Conservation (phyloP, 306 rosid species). For the Medicago truncatula region DNA sequence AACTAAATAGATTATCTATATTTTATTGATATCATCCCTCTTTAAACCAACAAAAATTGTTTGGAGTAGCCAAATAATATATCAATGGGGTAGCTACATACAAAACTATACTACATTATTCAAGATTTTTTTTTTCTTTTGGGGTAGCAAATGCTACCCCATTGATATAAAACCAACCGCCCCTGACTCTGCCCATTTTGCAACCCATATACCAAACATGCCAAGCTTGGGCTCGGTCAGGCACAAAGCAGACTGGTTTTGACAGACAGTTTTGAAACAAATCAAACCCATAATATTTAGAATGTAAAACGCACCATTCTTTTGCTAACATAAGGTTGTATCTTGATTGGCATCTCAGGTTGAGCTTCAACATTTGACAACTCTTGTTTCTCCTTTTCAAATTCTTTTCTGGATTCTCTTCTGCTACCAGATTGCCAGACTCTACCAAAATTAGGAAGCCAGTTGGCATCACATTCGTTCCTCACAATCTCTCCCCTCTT, state of each 20-base stretch:
- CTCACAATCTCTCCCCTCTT: constrained; percentile 79
- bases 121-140: too few species aligned
- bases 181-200: constrained; percentile 18
- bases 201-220: constrained; percentile 18
- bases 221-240: not conserved
- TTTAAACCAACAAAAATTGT: too few species aligned
- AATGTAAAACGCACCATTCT: constrained; percentile 73
- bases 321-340: constrained; percentile 88
- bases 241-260: constrained; percentile 7
- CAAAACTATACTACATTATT: too few species aligned
- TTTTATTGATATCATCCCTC: too few species aligned
- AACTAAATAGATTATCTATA: too few species aligned
- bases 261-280: constrained; percentile 20
- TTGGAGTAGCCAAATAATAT: too few species aligned
- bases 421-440: constrained; percentile 99
- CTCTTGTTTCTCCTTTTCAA: constrained; percentile 75
- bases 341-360: constrained; percentile 58
- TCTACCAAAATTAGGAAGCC: constrained; percentile 97
- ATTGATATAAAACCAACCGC: too few species aligned
- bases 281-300: constrained; percentile 21
- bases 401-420: constrained; percentile 87
- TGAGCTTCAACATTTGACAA: constrained; percentile 56
- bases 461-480: constrained; percentile 62
- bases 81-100: too few species aligned
- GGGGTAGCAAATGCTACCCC: too few species aligned